A percentile compares a stretch with the other conserved stretches of the same genome.
Conservation (phyloP, 169 alveolate genomes). For the Besnoitia besnoiti region DNA sequence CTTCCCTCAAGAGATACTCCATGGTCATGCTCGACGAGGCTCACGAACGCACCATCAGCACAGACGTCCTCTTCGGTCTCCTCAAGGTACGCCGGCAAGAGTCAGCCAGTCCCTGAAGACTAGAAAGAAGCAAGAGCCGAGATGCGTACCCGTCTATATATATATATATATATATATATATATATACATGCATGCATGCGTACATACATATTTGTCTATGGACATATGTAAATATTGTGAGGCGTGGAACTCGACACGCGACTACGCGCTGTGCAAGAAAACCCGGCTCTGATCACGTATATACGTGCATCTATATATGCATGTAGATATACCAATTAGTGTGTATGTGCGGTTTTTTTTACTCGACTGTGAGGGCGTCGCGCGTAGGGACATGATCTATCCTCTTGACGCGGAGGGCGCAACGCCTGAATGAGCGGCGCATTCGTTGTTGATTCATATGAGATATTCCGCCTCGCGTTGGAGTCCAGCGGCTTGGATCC, state of each 20-base stretch:
- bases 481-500: too few species aligned
- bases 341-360: too few species aligned
- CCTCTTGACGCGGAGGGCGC: too few species aligned
- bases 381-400: too few species aligned
- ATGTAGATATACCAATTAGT: conserved; percentile 32
- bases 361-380: too few species aligned
- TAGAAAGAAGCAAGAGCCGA: neutral
- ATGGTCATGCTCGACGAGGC: conserved; percentile 99
- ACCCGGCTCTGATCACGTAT: too few species aligned
- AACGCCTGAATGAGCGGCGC: too few species aligned
- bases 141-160: neutral
- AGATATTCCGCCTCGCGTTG: too few species aligned
- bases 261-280: too few species aligned
- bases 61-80: conserved; percentile 98
- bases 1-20: conserved; percentile 90
- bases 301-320: neutral
- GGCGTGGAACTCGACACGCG: neutral
- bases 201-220: neutral
- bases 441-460: too few species aligned
- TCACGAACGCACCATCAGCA: conserved; percentile 99
- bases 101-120: neutral
- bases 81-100: conserved; percentile 83
- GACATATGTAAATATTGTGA: neutral
- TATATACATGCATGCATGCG: neutral
- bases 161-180: neutral